Conservation (phyloP, 441 rosid genomes). For the Brassica hybrid region DNA sequence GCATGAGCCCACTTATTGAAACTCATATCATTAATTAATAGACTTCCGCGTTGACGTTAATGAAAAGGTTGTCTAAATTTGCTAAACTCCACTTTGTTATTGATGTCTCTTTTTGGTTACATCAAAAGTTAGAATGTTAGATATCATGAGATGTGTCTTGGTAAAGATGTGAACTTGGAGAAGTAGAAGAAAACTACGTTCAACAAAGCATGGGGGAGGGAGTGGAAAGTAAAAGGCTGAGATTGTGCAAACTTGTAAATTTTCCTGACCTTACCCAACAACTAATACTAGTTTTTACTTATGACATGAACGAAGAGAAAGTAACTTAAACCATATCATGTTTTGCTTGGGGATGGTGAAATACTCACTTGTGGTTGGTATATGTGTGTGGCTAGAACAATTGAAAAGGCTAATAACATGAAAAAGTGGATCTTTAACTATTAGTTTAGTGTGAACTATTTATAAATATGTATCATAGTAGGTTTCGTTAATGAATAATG, state of each 20-base stretch:
- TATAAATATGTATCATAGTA: neutral
- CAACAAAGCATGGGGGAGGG: neutral
- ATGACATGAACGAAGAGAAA: neutral
- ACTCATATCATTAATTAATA: neutral
- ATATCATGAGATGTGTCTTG: neutral
- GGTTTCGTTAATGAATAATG: neutral
- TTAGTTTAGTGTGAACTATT: neutral
- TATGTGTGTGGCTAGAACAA: neutral
- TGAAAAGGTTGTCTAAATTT: neutral
- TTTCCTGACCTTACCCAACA: neutral
- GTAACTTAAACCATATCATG: neutral
- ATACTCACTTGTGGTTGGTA: neutral
- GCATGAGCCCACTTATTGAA: neutral
- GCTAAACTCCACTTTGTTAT: neutral
- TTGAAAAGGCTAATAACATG: neutral
- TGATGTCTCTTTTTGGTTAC: neutral
- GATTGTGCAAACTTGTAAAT: neutral
- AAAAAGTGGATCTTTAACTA: neutral
- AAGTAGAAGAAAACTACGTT: neutral
- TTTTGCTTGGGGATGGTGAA: neutral
- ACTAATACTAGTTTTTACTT: neutral
- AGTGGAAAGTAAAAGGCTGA: neutral
- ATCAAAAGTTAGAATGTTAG: neutral
- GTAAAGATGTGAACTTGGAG: neutral
- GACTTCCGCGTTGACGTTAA: neutral